Percentiles rank a stretch among this genome's conserved stretches.
These are phyloP conservation scores for Aspergillus amoenus DNA, from an alignment of 2,329 filamentous ascomycete genomes.

Conservation along the genomic window DNA sequence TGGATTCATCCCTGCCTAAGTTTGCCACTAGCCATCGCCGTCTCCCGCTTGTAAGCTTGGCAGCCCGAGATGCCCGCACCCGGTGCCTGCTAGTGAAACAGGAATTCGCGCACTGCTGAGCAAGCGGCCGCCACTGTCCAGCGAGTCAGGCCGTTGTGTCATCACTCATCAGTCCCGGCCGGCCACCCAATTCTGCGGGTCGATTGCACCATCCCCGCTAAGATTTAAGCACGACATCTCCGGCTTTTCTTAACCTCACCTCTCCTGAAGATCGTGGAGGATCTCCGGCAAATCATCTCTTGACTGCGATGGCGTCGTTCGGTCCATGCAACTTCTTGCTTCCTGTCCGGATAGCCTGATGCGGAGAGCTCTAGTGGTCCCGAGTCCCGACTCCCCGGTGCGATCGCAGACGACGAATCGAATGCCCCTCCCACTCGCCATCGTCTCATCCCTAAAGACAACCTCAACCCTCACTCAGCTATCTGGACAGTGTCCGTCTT, in stretches of 20 bases:
- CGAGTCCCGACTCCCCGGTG: too few relatives aligned
- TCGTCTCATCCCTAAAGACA: too few relatives aligned
- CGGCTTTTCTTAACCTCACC: slow-evolving; percentile 2
- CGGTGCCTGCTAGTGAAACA: too few relatives aligned
- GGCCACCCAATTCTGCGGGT: slow-evolving; percentile 12
- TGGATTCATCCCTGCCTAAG: not conserved
- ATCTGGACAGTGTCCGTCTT: not conserved
- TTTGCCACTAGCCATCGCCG: slow-evolving; percentile 2
- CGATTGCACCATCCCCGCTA: slow-evolving; percentile 22
- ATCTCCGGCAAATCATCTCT: slow-evolving; percentile 4
- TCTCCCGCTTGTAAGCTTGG: slow-evolving; percentile 5
- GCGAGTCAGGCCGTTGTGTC: too few relatives aligned
- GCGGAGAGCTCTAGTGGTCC: too few relatives aligned
- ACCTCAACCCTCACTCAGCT: too few relatives aligned
- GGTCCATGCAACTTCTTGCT: not conserved
- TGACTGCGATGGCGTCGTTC: not conserved
- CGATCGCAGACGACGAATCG: too few relatives aligned
- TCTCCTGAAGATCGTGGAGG: slow-evolving; percentile 13
- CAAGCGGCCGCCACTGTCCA: too few relatives aligned
- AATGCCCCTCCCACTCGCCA: too few relatives aligned
- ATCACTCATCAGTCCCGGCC: too few relatives aligned
- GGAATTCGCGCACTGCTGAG: too few relatives aligned
- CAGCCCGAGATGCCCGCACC: not conserved
- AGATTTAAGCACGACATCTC: slow-evolving; percentile 12
- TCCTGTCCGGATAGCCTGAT: not conserved